phyloP scores from a whole-genome alignment of 1,284 basidiomycete species.

The Phellopilus nigrolimitatus region DNA sequence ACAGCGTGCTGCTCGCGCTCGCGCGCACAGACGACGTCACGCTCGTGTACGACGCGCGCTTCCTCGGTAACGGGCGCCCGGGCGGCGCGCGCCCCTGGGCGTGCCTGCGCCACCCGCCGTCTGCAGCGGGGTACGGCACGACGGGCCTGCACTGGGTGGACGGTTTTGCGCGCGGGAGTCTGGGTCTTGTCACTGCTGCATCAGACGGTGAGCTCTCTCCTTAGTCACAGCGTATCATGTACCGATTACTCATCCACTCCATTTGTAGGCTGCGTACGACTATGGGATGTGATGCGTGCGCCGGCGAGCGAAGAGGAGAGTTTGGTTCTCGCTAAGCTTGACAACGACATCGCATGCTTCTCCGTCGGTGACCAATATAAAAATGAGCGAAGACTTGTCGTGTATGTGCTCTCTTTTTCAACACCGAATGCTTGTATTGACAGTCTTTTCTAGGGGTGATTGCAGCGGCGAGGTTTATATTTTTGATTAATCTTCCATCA shows the following conservation, averaged over 20 bases:
- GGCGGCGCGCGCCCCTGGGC: slow-evolving; percentile 31
- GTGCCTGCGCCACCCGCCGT: background rate
- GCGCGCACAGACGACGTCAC: slow-evolving; percentile 54
- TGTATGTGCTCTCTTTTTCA: slow-evolving; percentile 41
- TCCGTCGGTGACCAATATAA: slow-evolving; percentile 49
- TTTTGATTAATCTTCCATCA: slow-evolving; percentile 14
- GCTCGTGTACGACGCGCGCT: slow-evolving; percentile 61
- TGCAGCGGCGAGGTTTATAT: slow-evolving; percentile 18
- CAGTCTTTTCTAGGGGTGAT: slow-evolving; percentile 10
- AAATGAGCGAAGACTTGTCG: slow-evolving; percentile 51
- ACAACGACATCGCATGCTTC: slow-evolving; percentile 56
- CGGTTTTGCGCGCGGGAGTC: slow-evolving; percentile 29
- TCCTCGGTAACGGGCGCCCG: slow-evolving; percentile 48
- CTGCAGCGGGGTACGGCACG: slow-evolving; percentile 43
- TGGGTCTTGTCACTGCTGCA: slow-evolving; percentile 56
- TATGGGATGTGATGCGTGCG: slow-evolving; percentile 54
- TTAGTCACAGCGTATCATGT: background rate
- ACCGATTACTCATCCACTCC: slow-evolving; percentile 10
- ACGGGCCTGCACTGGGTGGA: slow-evolving; percentile 54
- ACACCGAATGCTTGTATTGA: background rate
- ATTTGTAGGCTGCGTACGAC: slow-evolving; percentile 53
- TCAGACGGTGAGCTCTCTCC: slow-evolving; percentile 49
- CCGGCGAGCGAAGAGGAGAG: slow-evolving; percentile 39
- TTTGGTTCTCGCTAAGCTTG: slow-evolving; percentile 42
- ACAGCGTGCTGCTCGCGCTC: slow-evolving; percentile 54